Percentiles rank a stretch among this genome's conserved stretches.
Evolutionary conservation across 164 flowering plant genomes (phyloP).

Genomic region (Magnolia kwangsiensis): DNA sequence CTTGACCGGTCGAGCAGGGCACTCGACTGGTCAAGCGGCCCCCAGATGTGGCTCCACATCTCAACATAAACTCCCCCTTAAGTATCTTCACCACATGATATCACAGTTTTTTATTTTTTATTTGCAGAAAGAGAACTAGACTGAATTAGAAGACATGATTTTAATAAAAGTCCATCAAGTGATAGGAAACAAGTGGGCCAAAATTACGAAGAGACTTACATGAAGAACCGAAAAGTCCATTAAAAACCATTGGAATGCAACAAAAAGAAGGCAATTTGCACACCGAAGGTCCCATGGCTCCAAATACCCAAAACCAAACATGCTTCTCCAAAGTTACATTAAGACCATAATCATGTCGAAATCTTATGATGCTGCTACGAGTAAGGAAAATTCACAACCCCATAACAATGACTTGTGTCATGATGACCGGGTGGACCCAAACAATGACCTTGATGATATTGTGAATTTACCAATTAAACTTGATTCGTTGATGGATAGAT

Average conservation of each 20-base stretch:
- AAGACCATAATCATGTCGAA: constrained; percentile 40
- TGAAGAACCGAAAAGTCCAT: constrained; percentile 89
- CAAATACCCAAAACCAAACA: constrained; percentile 40
- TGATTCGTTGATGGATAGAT: constrained; percentile 29
- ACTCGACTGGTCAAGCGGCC: no score
- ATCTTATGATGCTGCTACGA: not conserved
- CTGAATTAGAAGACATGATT: constrained; percentile 63
- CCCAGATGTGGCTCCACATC: no score
- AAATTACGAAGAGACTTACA: constrained; percentile 67
- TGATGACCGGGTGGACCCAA: constrained; percentile 24
- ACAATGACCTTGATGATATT: constrained; percentile 33
- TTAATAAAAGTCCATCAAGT: constrained; percentile 57
- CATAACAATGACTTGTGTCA: not conserved
- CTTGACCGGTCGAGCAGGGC: no score
- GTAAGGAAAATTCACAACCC: not conserved
- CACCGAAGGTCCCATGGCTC: constrained; percentile 48
- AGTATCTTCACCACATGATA: no score
- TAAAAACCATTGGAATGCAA: constrained; percentile 92
- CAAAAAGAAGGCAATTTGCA: constrained; percentile 68
- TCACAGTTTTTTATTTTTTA: not conserved
- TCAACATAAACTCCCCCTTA: no score
- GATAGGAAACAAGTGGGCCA: constrained; percentile 91
- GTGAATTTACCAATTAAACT: constrained; percentile 37
- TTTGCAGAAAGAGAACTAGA: constrained; percentile 75
- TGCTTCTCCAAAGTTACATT: constrained; percentile 70